Evolutionary conservation across 179 eudicot genomes (phyloP).

Genomic region (Corrigiola litoralis): DNA sequence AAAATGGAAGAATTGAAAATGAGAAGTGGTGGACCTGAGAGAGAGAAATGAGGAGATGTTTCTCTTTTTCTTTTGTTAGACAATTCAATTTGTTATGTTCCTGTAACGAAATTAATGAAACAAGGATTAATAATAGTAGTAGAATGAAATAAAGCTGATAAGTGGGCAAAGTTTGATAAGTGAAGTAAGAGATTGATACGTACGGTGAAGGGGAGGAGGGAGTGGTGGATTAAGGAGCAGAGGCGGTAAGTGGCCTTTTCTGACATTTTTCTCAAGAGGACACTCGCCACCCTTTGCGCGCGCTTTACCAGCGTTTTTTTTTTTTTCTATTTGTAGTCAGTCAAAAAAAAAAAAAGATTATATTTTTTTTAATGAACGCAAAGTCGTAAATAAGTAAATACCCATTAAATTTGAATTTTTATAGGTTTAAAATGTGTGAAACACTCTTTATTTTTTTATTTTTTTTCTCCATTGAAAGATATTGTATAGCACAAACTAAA

Average conservation of each 20-base stretch:
- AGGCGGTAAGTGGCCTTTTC: slow-evolving; percentile 33
- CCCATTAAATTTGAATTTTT: no score
- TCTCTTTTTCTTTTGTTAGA: slow-evolving; percentile 31
- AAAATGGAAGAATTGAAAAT: background rate
- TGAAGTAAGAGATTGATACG: background rate
- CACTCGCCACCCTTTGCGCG: background rate
- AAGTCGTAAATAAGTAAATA: no score
- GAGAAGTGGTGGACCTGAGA: slow-evolving; percentile 36
- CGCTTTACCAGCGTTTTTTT: no score
- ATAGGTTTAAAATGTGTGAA: no score
- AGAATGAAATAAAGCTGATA: no score
- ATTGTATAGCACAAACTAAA: no score
- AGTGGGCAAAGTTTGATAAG: no score
- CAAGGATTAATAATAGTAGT: background rate
- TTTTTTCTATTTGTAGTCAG: no score
- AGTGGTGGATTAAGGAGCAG: slow-evolving; percentile 39
- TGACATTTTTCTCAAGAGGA: background rate
- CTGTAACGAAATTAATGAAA: slow-evolving; percentile 17
- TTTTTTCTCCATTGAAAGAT: no score
- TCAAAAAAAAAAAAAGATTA: no score
- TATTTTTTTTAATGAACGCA: no score
- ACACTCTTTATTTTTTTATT: no score
- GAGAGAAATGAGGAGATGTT: slow-evolving; percentile 40
- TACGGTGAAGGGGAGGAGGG: slow-evolving; percentile 34
- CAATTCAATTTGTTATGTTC: slow-evolving; percentile 14